A percentile compares a stretch with the other conserved stretches of the same genome.
Evolutionary conservation across 192 early-diverging fungal species (phyloP).

Genomic region (Coemansia sp.): DNA sequence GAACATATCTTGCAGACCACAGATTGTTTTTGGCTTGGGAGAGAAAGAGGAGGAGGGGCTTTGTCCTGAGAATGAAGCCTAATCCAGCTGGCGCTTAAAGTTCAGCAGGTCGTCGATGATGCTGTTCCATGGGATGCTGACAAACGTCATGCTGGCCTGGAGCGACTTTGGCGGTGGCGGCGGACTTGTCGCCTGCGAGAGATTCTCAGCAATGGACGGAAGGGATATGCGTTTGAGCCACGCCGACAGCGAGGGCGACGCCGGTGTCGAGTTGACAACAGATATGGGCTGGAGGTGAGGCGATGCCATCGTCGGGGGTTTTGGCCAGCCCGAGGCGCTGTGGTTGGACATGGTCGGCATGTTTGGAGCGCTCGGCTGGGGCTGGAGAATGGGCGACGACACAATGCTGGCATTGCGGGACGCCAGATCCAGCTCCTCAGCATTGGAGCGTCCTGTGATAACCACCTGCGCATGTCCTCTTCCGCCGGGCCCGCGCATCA

Average conservation of each 20-base stretch:
- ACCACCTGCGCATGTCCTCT: conserved; percentile 86
- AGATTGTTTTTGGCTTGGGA: too few relatives aligned
- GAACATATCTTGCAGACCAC: too few relatives aligned
- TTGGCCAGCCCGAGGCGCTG: conserved; percentile 24
- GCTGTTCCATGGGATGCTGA: conserved; percentile 90
- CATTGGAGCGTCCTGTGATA: conserved; percentile 45
- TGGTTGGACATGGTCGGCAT: conserved; percentile 22
- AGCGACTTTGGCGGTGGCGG: conserved; percentile 69
- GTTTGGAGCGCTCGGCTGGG: conserved; percentile 26
- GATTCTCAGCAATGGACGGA: conserved; percentile 55
- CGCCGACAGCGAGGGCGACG: conserved; percentile 53
- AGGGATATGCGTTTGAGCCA: conserved; percentile 59
- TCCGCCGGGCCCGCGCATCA: conserved; percentile 91
- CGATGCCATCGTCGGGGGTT: conserved; percentile 47
- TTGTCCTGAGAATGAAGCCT: background rate
- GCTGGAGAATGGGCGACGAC: conserved; percentile 49
- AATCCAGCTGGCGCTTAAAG: conserved; percentile 56
- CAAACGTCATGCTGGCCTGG: conserved; percentile 87
- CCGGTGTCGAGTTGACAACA: conserved; percentile 45
- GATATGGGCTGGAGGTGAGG: conserved; percentile 49
- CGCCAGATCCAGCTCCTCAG: conserved; percentile 35
- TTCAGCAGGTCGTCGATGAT: conserved; percentile 63
- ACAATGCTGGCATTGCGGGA: conserved; percentile 43
- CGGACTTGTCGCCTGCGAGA: conserved; percentile 53
- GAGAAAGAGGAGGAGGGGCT: too few relatives aligned